phyloP scores from a whole-genome alignment of 345 rosid species.

The Gossypium australe region DNA sequence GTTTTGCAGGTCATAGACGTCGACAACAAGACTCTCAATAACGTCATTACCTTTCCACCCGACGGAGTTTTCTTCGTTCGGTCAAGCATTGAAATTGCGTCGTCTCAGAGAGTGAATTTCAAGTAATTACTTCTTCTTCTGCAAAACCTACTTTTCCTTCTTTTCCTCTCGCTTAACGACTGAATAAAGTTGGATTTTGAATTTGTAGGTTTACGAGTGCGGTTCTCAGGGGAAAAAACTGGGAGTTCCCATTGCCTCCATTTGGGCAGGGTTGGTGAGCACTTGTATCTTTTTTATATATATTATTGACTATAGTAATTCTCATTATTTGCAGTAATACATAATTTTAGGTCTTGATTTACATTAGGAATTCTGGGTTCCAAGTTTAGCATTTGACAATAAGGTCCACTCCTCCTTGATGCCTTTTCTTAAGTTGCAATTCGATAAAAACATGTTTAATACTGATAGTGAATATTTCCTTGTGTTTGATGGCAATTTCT shows the following conservation, averaged over 20 bases:
- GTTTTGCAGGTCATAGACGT: conserved; percentile 91
- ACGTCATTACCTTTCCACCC: conserved; percentile 90
- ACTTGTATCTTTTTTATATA: neutral
- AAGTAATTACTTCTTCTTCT: conserved; percentile 31
- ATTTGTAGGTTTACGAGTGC: conserved; percentile 66
- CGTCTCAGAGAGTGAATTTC: conserved; percentile 76
- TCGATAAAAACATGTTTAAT: neutral
- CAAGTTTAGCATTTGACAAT: neutral
- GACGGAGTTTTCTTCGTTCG: conserved; percentile 88
- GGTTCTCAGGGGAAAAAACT: conserved; percentile 54
- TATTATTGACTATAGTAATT: neutral
- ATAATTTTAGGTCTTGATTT: neutral
- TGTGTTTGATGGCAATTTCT: neutral
- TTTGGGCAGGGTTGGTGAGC: conserved; percentile 93
- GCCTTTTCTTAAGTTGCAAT: neutral
- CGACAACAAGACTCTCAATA: conserved; percentile 45
- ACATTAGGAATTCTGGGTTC: neutral
- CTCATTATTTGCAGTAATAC: neutral
- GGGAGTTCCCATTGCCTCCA: conserved; percentile 90
- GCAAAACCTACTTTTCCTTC: neutral
- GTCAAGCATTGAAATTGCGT: conserved; percentile 59
- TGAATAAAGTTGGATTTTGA: neutral
- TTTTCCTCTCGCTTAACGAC: neutral
- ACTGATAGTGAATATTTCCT: neutral
- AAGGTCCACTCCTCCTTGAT: neutral